Conservation (phyloP, 2,329 filamentous ascomycete species). For the Didymella sp. region DNA sequence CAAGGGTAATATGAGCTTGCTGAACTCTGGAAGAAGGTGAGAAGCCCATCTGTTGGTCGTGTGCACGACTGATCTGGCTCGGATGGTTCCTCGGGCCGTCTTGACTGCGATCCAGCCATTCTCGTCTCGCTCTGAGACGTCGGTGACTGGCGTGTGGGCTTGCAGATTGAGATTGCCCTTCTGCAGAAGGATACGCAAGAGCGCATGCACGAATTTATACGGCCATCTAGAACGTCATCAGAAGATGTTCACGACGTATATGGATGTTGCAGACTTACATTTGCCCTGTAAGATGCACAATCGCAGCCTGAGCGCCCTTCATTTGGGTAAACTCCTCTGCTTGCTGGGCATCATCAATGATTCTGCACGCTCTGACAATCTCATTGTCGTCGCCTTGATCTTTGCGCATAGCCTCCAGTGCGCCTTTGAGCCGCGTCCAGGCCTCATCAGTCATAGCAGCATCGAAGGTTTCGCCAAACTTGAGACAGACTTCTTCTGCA, state of each 20-base stretch:
- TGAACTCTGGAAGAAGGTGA: not conserved
- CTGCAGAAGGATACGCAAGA: not conserved
- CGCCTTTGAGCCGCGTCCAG: not conserved
- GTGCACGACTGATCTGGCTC: not conserved
- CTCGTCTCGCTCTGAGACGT: not conserved
- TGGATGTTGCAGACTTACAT: not conserved
- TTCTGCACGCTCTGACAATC: not conserved
- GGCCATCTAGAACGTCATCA: not conserved
- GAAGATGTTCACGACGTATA: not conserved
- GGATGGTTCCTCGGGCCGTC: not conserved
- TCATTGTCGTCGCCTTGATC: not conserved
- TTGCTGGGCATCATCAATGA: not conserved
- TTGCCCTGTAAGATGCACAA: not conserved
- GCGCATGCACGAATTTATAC: not conserved
- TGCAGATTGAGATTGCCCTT: not conserved
- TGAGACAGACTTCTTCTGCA: not conserved
- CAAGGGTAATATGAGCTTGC: not conserved
- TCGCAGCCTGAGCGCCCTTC: not conserved
- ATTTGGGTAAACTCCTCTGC: not conserved
- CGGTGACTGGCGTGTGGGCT: not conserved
- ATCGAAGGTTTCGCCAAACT: not conserved
- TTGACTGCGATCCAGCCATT: not conserved
- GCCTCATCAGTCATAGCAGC: not conserved
- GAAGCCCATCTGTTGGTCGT: not conserved
- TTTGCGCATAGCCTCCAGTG: not conserved